A percentile compares a stretch with the other conserved stretches of the same genome.
These are phyloP conservation scores for Penicillium sp. DNA, from an alignment of 2,329 filamentous ascomycete genomes.

Conservation along the genomic window DNA sequence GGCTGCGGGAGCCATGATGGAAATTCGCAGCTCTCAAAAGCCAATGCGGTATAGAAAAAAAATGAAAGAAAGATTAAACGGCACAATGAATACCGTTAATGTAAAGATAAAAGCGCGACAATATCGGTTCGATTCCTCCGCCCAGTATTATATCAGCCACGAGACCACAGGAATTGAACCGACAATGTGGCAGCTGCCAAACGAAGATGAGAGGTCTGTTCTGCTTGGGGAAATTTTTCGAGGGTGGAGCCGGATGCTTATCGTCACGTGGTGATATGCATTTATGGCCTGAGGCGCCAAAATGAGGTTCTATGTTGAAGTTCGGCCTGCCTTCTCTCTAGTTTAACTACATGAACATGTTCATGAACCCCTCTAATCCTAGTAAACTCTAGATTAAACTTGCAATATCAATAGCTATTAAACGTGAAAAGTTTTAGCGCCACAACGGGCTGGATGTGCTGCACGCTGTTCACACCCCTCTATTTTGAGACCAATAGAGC, in stretches of 20 bases:
- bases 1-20: slow-evolving; percentile 53
- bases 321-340: background rate
- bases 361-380: background rate
- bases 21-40: slow-evolving; percentile 11
- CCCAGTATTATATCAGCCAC: slow-evolving; percentile 13
- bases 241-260: slow-evolving; percentile 35
- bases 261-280: slow-evolving; percentile 44
- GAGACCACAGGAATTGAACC: slow-evolving; percentile 24
- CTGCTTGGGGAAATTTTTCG: slow-evolving; percentile 42
- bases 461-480: background rate
- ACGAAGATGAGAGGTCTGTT: slow-evolving; percentile 22
- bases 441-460: background rate
- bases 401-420: too few species aligned
- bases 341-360: background rate
- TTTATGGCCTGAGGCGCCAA: slow-evolving; percentile 21
- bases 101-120: background rate
- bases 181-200: slow-evolving; percentile 26
- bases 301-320: background rate
- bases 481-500: slow-evolving; percentile 14
- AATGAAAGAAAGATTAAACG: background rate
- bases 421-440: background rate
- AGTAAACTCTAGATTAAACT: background rate
- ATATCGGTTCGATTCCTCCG: slow-evolving; percentile 10
- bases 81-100: slow-evolving; percentile 8
- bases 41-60: slow-evolving; percentile 12